Percentiles rank a stretch among this genome's conserved stretches.
These are phyloP conservation scores for Candida nonsorbophila DNA, from an alignment of 805 yeast species.

Conservation along the genomic window DNA sequence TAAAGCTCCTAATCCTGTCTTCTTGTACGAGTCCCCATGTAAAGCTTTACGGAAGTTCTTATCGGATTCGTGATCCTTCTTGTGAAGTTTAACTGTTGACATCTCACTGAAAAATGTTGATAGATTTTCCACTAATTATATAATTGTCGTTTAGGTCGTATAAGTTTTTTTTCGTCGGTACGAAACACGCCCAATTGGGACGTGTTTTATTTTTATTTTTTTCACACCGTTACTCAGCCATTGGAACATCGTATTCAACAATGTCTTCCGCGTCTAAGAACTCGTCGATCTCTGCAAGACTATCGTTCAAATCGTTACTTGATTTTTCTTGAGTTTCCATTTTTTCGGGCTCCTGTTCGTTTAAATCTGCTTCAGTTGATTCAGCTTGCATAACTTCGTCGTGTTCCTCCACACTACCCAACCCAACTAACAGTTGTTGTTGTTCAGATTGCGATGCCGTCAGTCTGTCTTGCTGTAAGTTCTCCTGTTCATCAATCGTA, in stretches of 20 bases:
- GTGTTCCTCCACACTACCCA: slow-evolving; percentile 9
- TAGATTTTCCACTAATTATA: background rate
- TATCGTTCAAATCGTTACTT: too few relatives aligned
- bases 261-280: slow-evolving; percentile 33
- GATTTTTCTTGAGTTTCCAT: slow-evolving; percentile 7
- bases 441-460: too few relatives aligned
- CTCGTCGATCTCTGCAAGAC: slow-evolving; percentile 26
- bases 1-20: slow-evolving; percentile 73
- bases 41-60: slow-evolving; percentile 75
- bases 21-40: slow-evolving; percentile 72
- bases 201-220: slow-evolving; percentile 1
- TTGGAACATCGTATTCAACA: slow-evolving; percentile 27
- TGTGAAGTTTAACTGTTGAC: slow-evolving; percentile 24
- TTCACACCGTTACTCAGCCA: background rate
- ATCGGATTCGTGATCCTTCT: slow-evolving; percentile 55
- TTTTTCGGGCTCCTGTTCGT: slow-evolving; percentile 2
- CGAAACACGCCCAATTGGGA: too few relatives aligned
- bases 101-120: slow-evolving; percentile 2
- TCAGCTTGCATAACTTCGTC: slow-evolving; percentile 5
- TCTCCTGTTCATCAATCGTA: too few relatives aligned
- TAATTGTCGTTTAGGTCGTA: background rate
- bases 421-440: slow-evolving; percentile 5
- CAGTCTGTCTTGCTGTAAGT: too few relatives aligned
- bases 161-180: background rate
- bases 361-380: slow-evolving; percentile 2